Evolutionary conservation across 495 filamentous ascomycete genomes (phyloP), one percentile per base, ranked within the genome.

Genomic region (Penicillium simplicissimum): DNA sequence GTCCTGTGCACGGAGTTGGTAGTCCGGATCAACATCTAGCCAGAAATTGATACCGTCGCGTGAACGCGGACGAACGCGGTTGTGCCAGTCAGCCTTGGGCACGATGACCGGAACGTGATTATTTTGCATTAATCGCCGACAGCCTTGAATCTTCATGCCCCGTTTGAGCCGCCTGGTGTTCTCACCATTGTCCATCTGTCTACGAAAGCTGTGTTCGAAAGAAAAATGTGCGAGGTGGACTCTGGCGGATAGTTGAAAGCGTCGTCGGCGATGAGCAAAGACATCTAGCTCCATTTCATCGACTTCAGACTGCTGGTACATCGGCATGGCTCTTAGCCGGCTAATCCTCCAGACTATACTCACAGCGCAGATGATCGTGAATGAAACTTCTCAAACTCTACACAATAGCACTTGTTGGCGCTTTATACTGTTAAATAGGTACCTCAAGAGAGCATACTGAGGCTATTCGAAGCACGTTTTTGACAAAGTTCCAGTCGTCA

Each of bases 1-100:
- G 43, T 52, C 51, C 36, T 49, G 35, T 4, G 59, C 63, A n/a
- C 19, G 52, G 7, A 65, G n/a, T 3, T 34, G 17, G 23, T 61
- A 59, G 21, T 56, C 42, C 0, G 21, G 13, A 34, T 54, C 53
- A 2, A 61, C 47, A 5, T 56, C 36, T 31, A 56, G 21, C 23
- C 35, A 28, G 38, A 17, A 14, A 43, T 11, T 23, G 8, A 28
- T 33, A 2, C 21, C 35, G 1, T 55, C 35, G 0, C 7, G 23
- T 25, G 17, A 28, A 14, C 52, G 14, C 19, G 5, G 31, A 9
- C 52, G 34, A 21, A 55, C 52, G 0, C 52, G 33, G 17, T 0
- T 23, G 15, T 38, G 10, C 53, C 36, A 56, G 38, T 56, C 37
- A 3, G 8, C 36, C 3, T 21, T n/a, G 3, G 36, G 19, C 8